These are phyloP conservation scores for Ormosia emarginata DNA, from an alignment of 306 rosid genomes.

Conservation along the genomic window DNA sequence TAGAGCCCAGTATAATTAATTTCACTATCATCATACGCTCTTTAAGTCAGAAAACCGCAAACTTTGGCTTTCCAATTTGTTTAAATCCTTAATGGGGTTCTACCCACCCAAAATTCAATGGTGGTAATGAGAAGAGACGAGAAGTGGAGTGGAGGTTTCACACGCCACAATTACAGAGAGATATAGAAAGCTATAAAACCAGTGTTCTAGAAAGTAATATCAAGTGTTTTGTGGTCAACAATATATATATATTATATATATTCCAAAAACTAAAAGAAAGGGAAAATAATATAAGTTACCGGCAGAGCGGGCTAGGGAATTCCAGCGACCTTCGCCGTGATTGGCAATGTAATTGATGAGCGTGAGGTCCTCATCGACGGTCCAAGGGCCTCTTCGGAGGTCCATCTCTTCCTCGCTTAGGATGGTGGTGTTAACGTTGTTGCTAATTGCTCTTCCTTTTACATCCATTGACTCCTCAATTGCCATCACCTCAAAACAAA, in stretches of 20 bases:
- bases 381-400: constrained; percentile 93
- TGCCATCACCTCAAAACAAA: not conserved
- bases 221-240: not conserved
- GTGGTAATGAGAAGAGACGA: not conserved
- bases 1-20: not conserved
- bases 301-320: constrained; percentile 82
- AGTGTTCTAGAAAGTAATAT: too few species aligned
- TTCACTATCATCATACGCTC: not conserved
- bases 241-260: not conserved
- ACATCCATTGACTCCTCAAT: constrained; percentile 44
- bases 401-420: constrained; percentile 47
- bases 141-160: not conserved
- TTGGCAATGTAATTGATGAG: constrained; percentile 86
- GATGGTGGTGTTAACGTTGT: not conserved
- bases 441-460: constrained; percentile 25
- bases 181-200: not conserved
- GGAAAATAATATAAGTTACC: not conserved
- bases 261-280: not conserved
- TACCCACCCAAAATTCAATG: not conserved
- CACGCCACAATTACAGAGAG: not conserved
- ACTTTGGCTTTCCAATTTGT: constrained; percentile 1
- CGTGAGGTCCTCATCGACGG: constrained; percentile 79
- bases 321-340: constrained; percentile 99
- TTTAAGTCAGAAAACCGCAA: not conserved
- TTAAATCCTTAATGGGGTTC: not conserved